Conservation (phyloP, 345 rosid species). For the Salix koriyanagi region DNA sequence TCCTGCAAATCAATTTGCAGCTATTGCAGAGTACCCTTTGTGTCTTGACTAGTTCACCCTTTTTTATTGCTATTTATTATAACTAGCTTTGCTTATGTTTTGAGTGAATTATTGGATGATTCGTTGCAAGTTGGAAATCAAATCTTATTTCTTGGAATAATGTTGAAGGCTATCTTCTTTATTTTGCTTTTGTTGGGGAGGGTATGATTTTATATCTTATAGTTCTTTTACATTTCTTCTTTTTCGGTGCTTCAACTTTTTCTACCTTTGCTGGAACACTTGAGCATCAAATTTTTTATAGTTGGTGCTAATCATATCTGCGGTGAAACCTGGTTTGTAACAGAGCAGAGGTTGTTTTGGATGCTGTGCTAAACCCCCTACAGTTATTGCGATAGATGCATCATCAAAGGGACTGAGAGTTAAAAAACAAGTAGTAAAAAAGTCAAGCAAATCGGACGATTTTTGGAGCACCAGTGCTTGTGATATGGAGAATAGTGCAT, state of each 20-base stretch:
- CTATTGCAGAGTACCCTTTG: background rate
- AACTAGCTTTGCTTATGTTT: background rate
- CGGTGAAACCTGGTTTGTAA: constrained; percentile 51
- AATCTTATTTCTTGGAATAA: background rate
- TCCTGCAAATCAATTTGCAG: background rate
- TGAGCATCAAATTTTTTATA: background rate
- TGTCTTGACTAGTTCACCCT: background rate
- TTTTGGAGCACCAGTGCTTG: constrained; percentile 59
- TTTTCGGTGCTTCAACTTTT: background rate
- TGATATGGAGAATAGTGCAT: constrained; percentile 53
- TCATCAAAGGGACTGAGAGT: constrained; percentile 50
- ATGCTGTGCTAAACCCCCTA: constrained; percentile 52
- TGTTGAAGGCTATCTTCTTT: background rate
- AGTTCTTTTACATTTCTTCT: background rate
- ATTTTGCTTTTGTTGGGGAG: background rate
- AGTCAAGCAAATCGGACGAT: constrained; percentile 42
- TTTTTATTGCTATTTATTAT: background rate
- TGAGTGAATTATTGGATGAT: background rate
- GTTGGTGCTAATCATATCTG: constrained; percentile 35
- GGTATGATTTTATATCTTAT: background rate
- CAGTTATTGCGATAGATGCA: constrained; percentile 41
- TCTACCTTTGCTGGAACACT: background rate
- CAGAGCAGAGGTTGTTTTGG: constrained; percentile 97
- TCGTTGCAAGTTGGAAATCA: background rate
- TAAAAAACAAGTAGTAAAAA: constrained; percentile 43